These are phyloP conservation scores for Mitragyna speciosa DNA, from an alignment of 257 asterid species.

Conservation along the genomic window DNA sequence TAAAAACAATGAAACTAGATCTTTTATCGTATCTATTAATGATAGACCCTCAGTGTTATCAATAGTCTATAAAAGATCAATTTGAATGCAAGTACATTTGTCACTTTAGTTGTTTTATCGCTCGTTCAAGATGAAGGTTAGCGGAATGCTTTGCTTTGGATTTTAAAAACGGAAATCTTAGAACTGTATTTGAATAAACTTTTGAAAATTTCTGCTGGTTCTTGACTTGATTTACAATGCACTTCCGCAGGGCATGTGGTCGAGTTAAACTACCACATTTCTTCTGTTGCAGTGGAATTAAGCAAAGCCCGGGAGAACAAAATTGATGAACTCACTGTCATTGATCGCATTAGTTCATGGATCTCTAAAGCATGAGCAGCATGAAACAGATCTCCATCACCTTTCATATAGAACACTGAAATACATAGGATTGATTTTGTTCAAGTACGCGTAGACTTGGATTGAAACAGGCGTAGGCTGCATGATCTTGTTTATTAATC, in stretches of 20 bases:
- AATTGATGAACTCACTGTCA: not conserved
- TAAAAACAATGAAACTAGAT: not conserved
- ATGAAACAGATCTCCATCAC: not conserved
- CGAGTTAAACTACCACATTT: conserved; percentile 89
- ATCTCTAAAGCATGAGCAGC: conserved; percentile 1
- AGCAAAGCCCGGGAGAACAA: conserved; percentile 53
- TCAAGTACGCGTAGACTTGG: not conserved
- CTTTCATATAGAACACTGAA: not conserved
- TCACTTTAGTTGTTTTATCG: not conserved
- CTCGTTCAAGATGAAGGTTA: not conserved
- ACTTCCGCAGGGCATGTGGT: conserved; percentile 75
- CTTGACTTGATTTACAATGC: not conserved
- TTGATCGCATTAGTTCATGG: not conserved
- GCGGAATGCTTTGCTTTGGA: no score
- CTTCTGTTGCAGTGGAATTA: conserved; percentile 88
- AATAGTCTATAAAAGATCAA: not conserved
- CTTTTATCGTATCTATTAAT: not conserved
- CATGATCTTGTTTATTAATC: not conserved
- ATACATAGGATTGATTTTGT: not conserved
- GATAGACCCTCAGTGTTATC: not conserved
- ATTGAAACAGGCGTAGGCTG: not conserved
- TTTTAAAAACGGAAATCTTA: no score
- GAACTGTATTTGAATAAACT: no score
- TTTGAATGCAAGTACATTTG: not conserved
- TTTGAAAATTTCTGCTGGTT: not conserved